Conservation (phyloP, 2,329 filamentous ascomycete genomes). For the Metarhizium brunneum region DNA sequence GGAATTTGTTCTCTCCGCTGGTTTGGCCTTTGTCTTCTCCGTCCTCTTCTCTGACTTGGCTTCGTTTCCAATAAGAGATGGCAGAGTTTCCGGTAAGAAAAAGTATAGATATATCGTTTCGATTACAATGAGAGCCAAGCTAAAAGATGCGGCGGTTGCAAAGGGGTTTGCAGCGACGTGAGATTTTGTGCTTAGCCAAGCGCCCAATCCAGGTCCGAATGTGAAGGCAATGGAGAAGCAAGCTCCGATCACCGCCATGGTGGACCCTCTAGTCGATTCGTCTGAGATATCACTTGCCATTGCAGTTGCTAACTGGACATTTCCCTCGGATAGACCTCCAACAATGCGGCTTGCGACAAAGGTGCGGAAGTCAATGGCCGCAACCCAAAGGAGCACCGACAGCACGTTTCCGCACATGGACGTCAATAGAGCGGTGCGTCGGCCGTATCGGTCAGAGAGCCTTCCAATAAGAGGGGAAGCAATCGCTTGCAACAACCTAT, state of each 20-base stretch:
- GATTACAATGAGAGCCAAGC: conserved; percentile 69
- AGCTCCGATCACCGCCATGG: conserved; percentile 92
- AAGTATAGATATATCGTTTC: conserved; percentile 86
- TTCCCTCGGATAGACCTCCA: conserved; percentile 89
- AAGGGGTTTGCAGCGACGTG: conserved; percentile 85
- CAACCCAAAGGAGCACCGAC: conserved; percentile 89
- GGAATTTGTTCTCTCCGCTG: conserved; percentile 61
- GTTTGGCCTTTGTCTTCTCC: conserved; percentile 14
- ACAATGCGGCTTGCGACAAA: conserved; percentile 91
- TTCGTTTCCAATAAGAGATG: conserved; percentile 37
- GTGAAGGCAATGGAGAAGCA: conserved; percentile 98
- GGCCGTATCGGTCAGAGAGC: conserved; percentile 81
- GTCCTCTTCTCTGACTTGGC: conserved; percentile 17
- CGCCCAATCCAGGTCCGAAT: conserved; percentile 86
- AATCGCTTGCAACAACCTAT: conserved; percentile 77
- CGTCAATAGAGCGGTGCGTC: conserved; percentile 75
- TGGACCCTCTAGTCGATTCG: conserved; percentile 71
- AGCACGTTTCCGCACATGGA: conserved; percentile 91
- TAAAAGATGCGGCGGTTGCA: conserved; percentile 83
- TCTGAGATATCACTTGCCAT: conserved; percentile 96
- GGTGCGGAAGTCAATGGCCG: conserved; percentile 87
- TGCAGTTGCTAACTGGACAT: conserved; percentile 90
- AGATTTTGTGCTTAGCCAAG: conserved; percentile 69
- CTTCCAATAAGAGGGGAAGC: conserved; percentile 86
- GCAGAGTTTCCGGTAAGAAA: conserved; percentile 78